These are phyloP conservation scores for Corynascus novoguineensis DNA, from an alignment of 495 filamentous ascomycete genomes.

Conservation along the genomic window DNA sequence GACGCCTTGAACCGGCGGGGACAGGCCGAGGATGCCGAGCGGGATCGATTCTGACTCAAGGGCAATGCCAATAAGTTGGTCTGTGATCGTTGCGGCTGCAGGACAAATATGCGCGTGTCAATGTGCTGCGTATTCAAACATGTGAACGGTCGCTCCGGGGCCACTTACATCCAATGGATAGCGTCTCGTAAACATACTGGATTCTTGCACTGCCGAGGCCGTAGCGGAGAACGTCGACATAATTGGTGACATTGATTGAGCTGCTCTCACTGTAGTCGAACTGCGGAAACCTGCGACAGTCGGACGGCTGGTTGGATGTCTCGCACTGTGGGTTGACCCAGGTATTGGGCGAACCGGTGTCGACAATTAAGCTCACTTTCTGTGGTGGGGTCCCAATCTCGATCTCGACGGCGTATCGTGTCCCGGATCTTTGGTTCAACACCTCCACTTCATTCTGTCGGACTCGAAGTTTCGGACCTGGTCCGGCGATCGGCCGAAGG, in stretches of 20 bases:
- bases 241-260: conserved; percentile 24
- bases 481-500: conserved; percentile 3
- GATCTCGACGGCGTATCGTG: conserved; percentile 17
- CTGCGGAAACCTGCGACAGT: conserved; percentile 27
- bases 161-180: conserved; percentile 34
- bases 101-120: background rate
- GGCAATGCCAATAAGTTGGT: conserved; percentile 41
- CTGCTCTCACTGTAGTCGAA: conserved; percentile 33
- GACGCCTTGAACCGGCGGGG: conserved; percentile 44
- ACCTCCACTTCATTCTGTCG: conserved; percentile 18
- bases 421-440: conserved; percentile 11
- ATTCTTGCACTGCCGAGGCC: conserved; percentile 37
- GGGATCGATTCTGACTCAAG: conserved; percentile 33
- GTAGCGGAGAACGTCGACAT: conserved; percentile 31
- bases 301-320: conserved; percentile 19
- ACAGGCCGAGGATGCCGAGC: conserved; percentile 70
- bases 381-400: conserved; percentile 24
- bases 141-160: background rate
- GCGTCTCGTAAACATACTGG: conserved; percentile 38
- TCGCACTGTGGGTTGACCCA: conserved; percentile 43
- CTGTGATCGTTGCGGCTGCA: conserved; percentile 30
- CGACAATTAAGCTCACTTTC: conserved; percentile 32
- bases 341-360: conserved; percentile 40
- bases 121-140: too few species aligned
- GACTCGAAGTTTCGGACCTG: background rate